Percentiles rank a stretch among this genome's conserved stretches.
Evolutionary conservation across 345 rosid species (phyloP).

Genomic region (Schrenkiella parvula): DNA sequence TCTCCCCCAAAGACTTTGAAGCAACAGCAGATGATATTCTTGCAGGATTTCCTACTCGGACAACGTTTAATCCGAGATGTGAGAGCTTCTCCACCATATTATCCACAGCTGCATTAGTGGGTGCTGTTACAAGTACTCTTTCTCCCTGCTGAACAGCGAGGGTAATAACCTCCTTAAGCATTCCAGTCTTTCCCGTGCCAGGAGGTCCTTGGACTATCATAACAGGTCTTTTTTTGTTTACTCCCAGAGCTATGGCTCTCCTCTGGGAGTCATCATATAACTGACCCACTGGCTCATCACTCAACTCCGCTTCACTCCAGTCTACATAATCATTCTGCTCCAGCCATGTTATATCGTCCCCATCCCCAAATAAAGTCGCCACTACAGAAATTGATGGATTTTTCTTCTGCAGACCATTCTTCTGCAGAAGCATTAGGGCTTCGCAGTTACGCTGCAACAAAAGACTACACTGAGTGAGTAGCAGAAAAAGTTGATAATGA

Average conservation of each 20-base stretch:
- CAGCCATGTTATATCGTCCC: conserved; percentile 68
- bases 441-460: conserved; percentile 87
- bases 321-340: conserved; percentile 52
- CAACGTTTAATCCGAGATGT: conserved; percentile 59
- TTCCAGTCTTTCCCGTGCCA: conserved; percentile 90
- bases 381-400: conserved; percentile 71
- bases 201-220: conserved; percentile 94
- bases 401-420: conserved; percentile 83
- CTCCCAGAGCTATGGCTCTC: conserved; percentile 66
- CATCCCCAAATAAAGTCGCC: conserved; percentile 87
- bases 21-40: conserved; percentile 84
- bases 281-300: conserved; percentile 42
- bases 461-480: conserved; percentile 10
- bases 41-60: conserved; percentile 94
- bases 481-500: not conserved
- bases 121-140: conserved; percentile 91
- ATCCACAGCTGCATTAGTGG: conserved; percentile 96
- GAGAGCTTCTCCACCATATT: conserved; percentile 94
- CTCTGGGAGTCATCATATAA: conserved; percentile 66
- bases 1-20: conserved; percentile 79
- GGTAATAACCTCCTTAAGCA: conserved; percentile 74
- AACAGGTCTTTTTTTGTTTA: conserved; percentile 75
- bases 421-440: conserved; percentile 91
- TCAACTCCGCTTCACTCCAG: conserved; percentile 57
- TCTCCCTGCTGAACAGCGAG: conserved; percentile 85